Evolutionary conservation across 139 green algal species (phyloP).

Genomic region (Volvox africanus): DNA sequence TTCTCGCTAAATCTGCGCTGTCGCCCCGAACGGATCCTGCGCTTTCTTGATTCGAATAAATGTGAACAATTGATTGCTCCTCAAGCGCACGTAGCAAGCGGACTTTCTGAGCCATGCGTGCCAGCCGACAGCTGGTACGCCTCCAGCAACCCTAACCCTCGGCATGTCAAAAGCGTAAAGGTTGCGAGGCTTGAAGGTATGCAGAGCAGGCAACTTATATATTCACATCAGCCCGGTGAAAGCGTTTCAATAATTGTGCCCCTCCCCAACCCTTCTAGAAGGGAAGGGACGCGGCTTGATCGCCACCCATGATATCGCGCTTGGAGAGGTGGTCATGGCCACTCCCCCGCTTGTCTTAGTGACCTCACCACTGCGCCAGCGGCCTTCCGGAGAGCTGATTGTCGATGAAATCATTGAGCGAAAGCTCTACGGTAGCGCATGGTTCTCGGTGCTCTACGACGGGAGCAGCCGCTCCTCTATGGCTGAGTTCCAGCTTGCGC

Average conservation of each 20-base stretch:
- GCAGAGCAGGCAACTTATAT: not conserved
- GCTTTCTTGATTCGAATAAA: too few relatives aligned
- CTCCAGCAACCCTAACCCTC: not conserved
- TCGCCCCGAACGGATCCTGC: too few relatives aligned
- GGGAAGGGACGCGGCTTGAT: slow-evolving; percentile 54
- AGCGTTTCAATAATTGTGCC: too few relatives aligned
- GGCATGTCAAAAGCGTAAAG: not conserved
- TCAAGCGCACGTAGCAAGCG: too few relatives aligned
- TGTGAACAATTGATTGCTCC: too few relatives aligned
- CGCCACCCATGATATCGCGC: slow-evolving; percentile 10
- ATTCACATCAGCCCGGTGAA: too few relatives aligned
- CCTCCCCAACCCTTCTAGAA: not conserved
- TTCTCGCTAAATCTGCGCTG: too few relatives aligned
- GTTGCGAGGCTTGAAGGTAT: slow-evolving; percentile 22
- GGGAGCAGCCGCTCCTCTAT: not conserved
- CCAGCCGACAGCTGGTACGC: slow-evolving; percentile 26
- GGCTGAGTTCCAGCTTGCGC: not conserved
- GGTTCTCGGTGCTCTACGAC: slow-evolving; percentile 39
- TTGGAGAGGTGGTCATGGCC: slow-evolving; percentile 43
- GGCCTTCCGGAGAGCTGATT: slow-evolving; percentile 40
- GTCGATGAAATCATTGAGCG: slow-evolving; percentile 49
- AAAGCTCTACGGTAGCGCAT: slow-evolving; percentile 31
- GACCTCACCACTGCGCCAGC: slow-evolving; percentile 8
- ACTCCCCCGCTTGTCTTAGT: slow-evolving; percentile 37
- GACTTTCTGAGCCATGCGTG: not conserved